phyloP scores from a whole-genome alignment of 2,329 filamentous ascomycete genomes.

The Leptodontidium sp. region DNA sequence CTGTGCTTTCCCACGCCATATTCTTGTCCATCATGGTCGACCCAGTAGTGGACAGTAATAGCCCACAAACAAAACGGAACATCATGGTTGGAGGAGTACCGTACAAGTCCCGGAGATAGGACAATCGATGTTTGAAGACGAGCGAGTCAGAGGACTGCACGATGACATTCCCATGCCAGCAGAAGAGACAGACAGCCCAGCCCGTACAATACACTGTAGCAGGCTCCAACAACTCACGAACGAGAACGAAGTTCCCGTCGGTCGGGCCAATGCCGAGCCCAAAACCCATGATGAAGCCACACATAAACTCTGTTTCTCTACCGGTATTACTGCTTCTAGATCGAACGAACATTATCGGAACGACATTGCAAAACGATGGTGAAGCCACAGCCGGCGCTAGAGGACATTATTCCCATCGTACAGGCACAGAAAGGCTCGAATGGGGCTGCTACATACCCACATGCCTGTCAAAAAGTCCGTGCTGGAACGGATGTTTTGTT shows the following conservation, averaged over 20 bases:
- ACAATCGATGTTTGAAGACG: not conserved
- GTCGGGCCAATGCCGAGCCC: too few relatives aligned
- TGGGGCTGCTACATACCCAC: too few relatives aligned
- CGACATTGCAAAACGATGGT: not conserved
- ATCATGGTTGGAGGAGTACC: not conserved
- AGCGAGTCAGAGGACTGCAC: not conserved
- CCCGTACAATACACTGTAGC: not conserved
- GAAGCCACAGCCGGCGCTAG: not conserved
- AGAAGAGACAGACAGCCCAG: too few relatives aligned
- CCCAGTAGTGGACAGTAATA: not conserved
- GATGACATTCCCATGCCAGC: too few relatives aligned
- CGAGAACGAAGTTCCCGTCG: not conserved
- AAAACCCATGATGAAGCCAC: too few relatives aligned
- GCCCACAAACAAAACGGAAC: not conserved
- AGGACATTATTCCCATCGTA: too few relatives aligned
- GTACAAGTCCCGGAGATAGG: too few relatives aligned
- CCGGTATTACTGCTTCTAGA: not conserved
- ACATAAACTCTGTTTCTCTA: too few relatives aligned
- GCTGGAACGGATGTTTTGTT: conserved; percentile 15
- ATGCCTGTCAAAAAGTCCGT: not conserved
- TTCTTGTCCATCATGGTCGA: not conserved
- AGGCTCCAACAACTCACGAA: not conserved
- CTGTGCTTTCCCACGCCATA: not conserved
- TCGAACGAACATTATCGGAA: conserved; percentile 1
- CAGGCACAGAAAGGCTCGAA: too few relatives aligned